Base-by-base conservation (phyloP, 495 filamentous ascomycete species). In the Neurospora sp. region DNA sequence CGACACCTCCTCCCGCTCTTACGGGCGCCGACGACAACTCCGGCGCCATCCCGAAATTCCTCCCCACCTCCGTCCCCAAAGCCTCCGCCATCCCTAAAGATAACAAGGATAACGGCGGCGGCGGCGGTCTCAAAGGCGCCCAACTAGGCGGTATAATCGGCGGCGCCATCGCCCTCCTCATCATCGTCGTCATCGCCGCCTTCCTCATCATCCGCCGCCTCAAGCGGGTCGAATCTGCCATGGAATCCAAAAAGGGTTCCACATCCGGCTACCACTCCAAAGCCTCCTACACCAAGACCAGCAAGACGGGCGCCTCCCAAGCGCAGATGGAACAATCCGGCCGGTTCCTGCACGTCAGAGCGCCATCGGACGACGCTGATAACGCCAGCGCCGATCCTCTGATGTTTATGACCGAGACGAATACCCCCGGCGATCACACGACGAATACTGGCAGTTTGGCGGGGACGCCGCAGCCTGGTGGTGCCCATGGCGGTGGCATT, bases 141-240 rank as follows among this genome's bases (percentile, higher is more conserved):
- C 78, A 81, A 11, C 71, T 86, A 0, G 84, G 82, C 2, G 84
- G 84, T 8, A 85, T 86, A 70, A 77, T 85, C n/a, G 80, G 78
- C 44, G 84, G 82, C 12, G 82, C 78, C 6, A 75, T 84, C n/a
- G 77, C 75, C 9, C 44, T 85, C 0, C 71, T 85, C 0, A n/a
- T 83, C 10, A 73, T 80, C 42, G 78, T 85, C 16, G 16, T 85
- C 22, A 71, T 71, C 14, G 80, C 81, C 18, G 78, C 83, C 0
- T 78, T 71, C 71, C 65, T 86, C 31, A 78, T 86, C 69, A 75
- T 85, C 69, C 76, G 80, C 9, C 80, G 80, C 1, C 79, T 86
- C 6, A 82, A 81, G 42, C 77, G 71, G 1, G 79, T 81, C 37
- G 73, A 72, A 31, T 76, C 77, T 39, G 75, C 73, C 2, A 73